Percentiles rank a stretch among this genome's conserved stretches.
phyloP scores from a whole-genome alignment of 345 rosid genomes.

The Arabidopsis thaliana region TAIR10.1 NC_003076.8:24785501-24786000 shows the following conservation, averaged over 20 bases:
- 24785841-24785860: conserved; percentile 63
- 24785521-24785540: conserved; percentile 1
- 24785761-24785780: background rate
- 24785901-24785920: conserved; percentile 64
- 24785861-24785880: conserved; percentile 61
- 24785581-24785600: background rate
- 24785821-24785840: conserved; percentile 39
- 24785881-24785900: conserved; percentile 67
- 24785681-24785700: background rate
- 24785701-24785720: background rate
- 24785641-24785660: conserved; percentile 1
- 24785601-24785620: background rate
- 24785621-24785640: background rate
- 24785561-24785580: background rate
- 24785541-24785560: conserved; percentile 2
- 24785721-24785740: background rate
- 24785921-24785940: conserved; percentile 69
- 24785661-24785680: background rate
- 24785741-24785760: background rate
- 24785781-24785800: background rate
- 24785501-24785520: conserved; percentile 1
- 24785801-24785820: conserved; percentile 1
- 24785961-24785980: conserved; percentile 58
- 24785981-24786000: conserved; percentile 76
- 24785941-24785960: conserved; percentile 55